These are phyloP conservation scores for Ephemerocybe angulata DNA, from an alignment of 768 basidiomycete species.

Conservation along the genomic window DNA sequence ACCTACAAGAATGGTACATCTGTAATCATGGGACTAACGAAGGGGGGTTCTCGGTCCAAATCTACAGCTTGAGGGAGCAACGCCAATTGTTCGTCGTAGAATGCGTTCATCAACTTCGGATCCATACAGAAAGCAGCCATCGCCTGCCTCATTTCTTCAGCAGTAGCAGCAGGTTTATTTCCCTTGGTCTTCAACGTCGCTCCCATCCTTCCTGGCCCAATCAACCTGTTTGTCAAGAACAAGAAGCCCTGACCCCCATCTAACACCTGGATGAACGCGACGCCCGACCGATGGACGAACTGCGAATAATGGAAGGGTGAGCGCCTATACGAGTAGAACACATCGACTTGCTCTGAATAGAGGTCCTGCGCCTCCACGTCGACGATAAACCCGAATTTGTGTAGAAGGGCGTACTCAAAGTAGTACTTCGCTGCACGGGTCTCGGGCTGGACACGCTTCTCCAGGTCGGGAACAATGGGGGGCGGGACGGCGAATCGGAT, in stretches of 20 bases:
- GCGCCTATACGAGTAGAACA: slow-evolving; percentile 86
- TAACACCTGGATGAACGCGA: slow-evolving; percentile 86
- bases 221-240: slow-evolving; percentile 86
- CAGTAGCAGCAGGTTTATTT: slow-evolving; percentile 51
- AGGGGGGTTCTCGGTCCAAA: slow-evolving; percentile 56
- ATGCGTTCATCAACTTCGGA: slow-evolving; percentile 44
- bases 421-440: slow-evolving; percentile 69
- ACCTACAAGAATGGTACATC: not conserved
- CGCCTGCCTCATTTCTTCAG: slow-evolving; percentile 57
- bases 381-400: slow-evolving; percentile 75
- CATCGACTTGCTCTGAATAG: slow-evolving; percentile 80
- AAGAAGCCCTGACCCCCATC: slow-evolving; percentile 78
- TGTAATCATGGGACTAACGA: slow-evolving; percentile 34
- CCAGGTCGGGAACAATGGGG: slow-evolving; percentile 64
- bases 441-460: slow-evolving; percentile 58
- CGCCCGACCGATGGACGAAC: slow-evolving; percentile 87
- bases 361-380: slow-evolving; percentile 75
- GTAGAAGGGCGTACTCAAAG: slow-evolving; percentile 78
- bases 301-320: slow-evolving; percentile 78
- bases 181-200: slow-evolving; percentile 51
- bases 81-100: slow-evolving; percentile 73
- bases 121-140: slow-evolving; percentile 68
- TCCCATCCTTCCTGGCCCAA: slow-evolving; percentile 66
- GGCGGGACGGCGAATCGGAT: slow-evolving; percentile 75
- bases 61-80: slow-evolving; percentile 38